Conservation (phyloP, 208 protist species). For the Porcisia deanei region DNA sequence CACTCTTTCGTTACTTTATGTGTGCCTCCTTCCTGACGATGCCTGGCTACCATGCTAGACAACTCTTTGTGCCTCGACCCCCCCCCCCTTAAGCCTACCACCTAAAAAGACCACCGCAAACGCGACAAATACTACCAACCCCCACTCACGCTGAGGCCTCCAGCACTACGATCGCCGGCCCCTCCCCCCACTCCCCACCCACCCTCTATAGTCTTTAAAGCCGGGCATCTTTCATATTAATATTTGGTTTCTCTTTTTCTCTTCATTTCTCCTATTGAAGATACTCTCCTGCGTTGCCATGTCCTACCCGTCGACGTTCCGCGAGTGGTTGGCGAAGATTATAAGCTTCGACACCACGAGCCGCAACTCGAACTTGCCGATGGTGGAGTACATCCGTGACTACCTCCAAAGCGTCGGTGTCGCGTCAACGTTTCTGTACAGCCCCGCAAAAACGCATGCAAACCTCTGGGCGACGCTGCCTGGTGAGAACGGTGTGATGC, state of each 20-base stretch:
- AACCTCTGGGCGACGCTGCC: slow-evolving; percentile 70
- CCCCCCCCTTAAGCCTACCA: background rate
- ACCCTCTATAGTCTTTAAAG: background rate
- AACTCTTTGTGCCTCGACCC: background rate
- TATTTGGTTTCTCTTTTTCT: background rate
- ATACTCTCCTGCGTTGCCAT: background rate
- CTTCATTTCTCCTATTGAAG: too few species aligned
- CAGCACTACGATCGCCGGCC: background rate
- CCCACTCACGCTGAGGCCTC: background rate
- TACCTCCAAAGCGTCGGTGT: slow-evolving; percentile 36
- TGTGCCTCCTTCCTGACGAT: too few species aligned
- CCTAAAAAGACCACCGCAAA: background rate
- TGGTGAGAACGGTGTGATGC: slow-evolving; percentile 38
- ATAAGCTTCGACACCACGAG: slow-evolving; percentile 68
- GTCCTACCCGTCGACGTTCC: slow-evolving; percentile 20
- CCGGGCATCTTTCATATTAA: background rate
- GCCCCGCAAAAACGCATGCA: slow-evolving; percentile 44
- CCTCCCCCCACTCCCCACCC: background rate
- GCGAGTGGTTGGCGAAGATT: slow-evolving; percentile 46
- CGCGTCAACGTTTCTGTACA: slow-evolving; percentile 36
- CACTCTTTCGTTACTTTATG: background rate
- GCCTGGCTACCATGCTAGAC: too few species aligned
- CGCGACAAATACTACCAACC: background rate
- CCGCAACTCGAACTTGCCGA: slow-evolving; percentile 52
- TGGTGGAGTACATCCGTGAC: slow-evolving; percentile 45